Conservation (phyloP, 768 basidiomycete species). For the Boletus vinaceobasis region DNA sequence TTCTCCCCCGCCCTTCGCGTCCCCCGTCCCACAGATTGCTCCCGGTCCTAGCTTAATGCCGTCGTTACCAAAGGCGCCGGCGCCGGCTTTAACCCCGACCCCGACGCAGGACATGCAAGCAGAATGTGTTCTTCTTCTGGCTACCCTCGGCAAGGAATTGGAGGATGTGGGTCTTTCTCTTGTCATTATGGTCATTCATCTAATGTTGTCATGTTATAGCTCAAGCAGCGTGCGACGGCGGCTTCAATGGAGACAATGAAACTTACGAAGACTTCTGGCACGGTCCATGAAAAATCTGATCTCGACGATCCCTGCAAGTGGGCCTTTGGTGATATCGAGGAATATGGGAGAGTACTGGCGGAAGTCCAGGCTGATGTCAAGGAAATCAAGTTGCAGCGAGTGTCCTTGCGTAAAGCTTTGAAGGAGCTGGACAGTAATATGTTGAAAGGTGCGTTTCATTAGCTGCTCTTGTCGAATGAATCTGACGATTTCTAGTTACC, state of each 20-base stretch:
- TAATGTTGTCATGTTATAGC: slow-evolving; percentile 31
- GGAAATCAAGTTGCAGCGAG: slow-evolving; percentile 42
- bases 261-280: slow-evolving; percentile 35
- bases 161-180: slow-evolving; percentile 46
- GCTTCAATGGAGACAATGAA: slow-evolving; percentile 36
- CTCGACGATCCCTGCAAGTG: slow-evolving; percentile 49
- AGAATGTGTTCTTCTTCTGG: slow-evolving; percentile 53
- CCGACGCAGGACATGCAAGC: slow-evolving; percentile 60
- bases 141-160: slow-evolving; percentile 49
- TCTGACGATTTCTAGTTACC: slow-evolving; percentile 47
- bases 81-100: slow-evolving; percentile 8
- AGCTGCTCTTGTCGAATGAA: neutral
- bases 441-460: slow-evolving; percentile 53
- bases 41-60: slow-evolving; percentile 4
- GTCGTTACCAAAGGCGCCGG: neutral
- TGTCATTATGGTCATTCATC: neutral
- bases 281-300: slow-evolving; percentile 42
- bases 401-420: slow-evolving; percentile 40
- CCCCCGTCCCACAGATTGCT: neutral
- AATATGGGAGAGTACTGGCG: slow-evolving; percentile 41
- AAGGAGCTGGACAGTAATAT: slow-evolving; percentile 61
- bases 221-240: slow-evolving; percentile 39
- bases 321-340: slow-evolving; percentile 48
- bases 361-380: slow-evolving; percentile 50
- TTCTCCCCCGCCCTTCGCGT: slow-evolving; percentile 1